These are phyloP conservation scores for Tuber microsphaerosporum DNA, from an alignment of 495 filamentous ascomycete species.

Conservation along the genomic window DNA sequence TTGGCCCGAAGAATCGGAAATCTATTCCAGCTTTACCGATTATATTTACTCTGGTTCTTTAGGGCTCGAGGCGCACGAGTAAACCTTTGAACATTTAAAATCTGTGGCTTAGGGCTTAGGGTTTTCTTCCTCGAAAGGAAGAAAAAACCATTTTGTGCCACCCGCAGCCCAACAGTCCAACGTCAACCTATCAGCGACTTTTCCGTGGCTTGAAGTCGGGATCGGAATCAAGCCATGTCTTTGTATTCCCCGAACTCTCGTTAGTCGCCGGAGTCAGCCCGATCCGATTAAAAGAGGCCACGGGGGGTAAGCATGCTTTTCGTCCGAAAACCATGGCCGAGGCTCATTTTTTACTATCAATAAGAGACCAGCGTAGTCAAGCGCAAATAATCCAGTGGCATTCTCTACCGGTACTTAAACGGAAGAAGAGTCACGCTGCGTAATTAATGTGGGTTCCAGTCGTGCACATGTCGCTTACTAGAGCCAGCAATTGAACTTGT, in stretches of 20 bases:
- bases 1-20: background rate
- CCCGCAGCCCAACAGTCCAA: background rate
- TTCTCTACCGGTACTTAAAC: background rate
- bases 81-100: background rate
- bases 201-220: background rate
- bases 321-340: background rate
- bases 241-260: background rate
- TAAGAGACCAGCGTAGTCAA: background rate
- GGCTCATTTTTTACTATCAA: background rate
- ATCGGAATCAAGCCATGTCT: background rate
- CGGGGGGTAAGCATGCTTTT: background rate
- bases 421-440: background rate
- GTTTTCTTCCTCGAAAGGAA: background rate
- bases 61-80: background rate
- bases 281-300: background rate
- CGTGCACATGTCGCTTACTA: background rate
- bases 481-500: background rate
- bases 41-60: constrained; percentile 28
- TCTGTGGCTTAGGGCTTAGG: background rate
- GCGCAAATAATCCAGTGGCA: background rate
- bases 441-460: background rate
- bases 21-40: constrained; percentile 13
- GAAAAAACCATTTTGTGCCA: background rate
- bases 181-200: background rate
- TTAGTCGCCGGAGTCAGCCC: background rate